Conservation (phyloP, 805 yeast genomes). For the Nakazawaea holstii region DNA sequence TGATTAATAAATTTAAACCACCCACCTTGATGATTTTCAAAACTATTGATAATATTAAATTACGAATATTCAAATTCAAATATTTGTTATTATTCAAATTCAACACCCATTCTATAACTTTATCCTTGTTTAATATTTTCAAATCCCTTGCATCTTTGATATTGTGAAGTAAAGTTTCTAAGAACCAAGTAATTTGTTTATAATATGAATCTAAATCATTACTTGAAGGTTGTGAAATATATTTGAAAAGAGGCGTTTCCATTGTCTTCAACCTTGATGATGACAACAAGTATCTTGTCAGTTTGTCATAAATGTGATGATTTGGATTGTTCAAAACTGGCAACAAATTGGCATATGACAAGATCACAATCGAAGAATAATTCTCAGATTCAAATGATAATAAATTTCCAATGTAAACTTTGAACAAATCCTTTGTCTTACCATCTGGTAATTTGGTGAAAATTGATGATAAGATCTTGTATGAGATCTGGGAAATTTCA, state of each 20-base stretch:
- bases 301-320: constrained; percentile 68
- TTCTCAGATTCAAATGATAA: constrained; percentile 15
- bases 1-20: constrained; percentile 53
- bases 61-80: constrained; percentile 27
- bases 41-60: constrained; percentile 35
- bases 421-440: constrained; percentile 33
- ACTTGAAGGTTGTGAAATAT: constrained; percentile 26
- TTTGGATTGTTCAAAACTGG: constrained; percentile 63
- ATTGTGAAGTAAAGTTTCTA: constrained; percentile 44
- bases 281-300: constrained; percentile 57
- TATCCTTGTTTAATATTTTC: constrained; percentile 41
- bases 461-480: constrained; percentile 38
- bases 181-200: constrained; percentile 62
- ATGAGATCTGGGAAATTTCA: constrained; percentile 30
- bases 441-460: constrained; percentile 35
- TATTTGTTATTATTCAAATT: constrained; percentile 51
- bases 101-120: constrained; percentile 64
- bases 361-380: constrained; percentile 46
- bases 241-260: constrained; percentile 42
- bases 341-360: constrained; percentile 48
- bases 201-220: constrained; percentile 46
- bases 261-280: constrained; percentile 38
- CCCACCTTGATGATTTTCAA: constrained; percentile 43
- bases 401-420: constrained; percentile 45
- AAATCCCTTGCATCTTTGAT: constrained; percentile 46